phyloP scores from a whole-genome alignment of 192 early-diverging fungal genomes.

The Coemansia sp. region DNA sequence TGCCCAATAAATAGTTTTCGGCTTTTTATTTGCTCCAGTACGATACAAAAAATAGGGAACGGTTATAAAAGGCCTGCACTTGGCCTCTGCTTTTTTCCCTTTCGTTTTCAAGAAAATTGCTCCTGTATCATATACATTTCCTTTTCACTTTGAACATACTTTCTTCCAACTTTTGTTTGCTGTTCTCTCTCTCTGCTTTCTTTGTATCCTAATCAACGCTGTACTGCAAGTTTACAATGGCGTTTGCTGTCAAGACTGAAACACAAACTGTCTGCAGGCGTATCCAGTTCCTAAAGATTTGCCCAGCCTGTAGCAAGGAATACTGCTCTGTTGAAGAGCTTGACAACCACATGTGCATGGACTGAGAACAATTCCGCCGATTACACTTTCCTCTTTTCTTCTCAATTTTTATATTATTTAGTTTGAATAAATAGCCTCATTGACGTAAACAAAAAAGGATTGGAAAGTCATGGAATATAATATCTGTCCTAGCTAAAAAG shows the following conservation, averaged over 20 bases:
- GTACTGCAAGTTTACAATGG: background rate
- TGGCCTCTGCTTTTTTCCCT: background rate
- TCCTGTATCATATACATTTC: too few species aligned
- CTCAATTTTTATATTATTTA: background rate
- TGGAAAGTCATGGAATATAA: background rate
- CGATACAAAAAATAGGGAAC: background rate
- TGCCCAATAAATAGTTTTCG: too few species aligned
- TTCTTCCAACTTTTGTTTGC: too few species aligned
- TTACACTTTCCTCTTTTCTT: background rate
- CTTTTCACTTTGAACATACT: too few species aligned
- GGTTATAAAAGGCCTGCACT: background rate
- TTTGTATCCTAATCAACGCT: background rate
- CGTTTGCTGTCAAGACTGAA: background rate
- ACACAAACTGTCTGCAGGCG: background rate
- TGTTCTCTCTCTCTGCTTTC: background rate
- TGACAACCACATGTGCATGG: background rate
- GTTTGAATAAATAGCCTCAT: background rate
- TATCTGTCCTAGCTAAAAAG: background rate
- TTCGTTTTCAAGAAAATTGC: background rate
- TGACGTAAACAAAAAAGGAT: background rate
- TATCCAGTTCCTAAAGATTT: background rate
- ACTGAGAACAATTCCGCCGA: background rate
- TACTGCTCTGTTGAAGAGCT: background rate
- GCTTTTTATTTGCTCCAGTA: too few species aligned
- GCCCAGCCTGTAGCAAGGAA: constrained; percentile 2